phyloP scores from a whole-genome alignment of 2,329 filamentous ascomycete species.

The Pseudocercospora pini-densiflorae region DNA sequence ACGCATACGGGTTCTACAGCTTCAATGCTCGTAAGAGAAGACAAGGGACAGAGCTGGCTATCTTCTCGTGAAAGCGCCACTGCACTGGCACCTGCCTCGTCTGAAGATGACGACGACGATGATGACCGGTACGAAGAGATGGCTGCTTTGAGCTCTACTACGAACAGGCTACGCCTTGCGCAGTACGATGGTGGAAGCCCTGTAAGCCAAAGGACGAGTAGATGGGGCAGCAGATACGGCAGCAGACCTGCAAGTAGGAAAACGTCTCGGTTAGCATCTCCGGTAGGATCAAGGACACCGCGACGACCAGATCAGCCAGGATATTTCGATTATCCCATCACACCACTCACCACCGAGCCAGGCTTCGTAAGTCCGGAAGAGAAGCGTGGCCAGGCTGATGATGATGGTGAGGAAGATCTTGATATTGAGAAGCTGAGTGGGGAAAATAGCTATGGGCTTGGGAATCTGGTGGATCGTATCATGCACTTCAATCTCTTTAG shows the following conservation, averaged over 20 bases:
- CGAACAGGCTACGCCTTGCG: slow-evolving; percentile 22
- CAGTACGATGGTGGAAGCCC: slow-evolving; percentile 27
- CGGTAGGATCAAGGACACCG: slow-evolving; percentile 44
- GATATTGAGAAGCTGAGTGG: slow-evolving; percentile 57
- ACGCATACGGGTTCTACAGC: slow-evolving; percentile 62
- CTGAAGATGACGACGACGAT: slow-evolving; percentile 33
- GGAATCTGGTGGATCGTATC: slow-evolving; percentile 61
- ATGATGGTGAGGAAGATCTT: slow-evolving; percentile 46
- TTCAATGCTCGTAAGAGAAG: slow-evolving; percentile 61
- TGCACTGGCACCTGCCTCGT: slow-evolving; percentile 47
- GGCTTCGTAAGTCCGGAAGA: slow-evolving; percentile 55
- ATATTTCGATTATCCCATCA: slow-evolving; percentile 36
- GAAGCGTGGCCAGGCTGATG: slow-evolving; percentile 24
- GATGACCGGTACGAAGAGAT: slow-evolving; percentile 42
- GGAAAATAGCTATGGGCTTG: slow-evolving; percentile 60
- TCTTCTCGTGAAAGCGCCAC: slow-evolving; percentile 53
- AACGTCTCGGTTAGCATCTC: slow-evolving; percentile 46
- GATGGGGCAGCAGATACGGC: slow-evolving; percentile 40
- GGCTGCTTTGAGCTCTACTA: slow-evolving; percentile 36
- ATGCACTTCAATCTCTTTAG: slow-evolving; percentile 63
- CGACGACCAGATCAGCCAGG: slow-evolving; percentile 23
- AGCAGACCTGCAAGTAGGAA: slow-evolving; percentile 46
- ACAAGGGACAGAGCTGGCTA: slow-evolving; percentile 67
- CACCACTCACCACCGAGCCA: slow-evolving; percentile 41
- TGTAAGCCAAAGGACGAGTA: slow-evolving; percentile 29